Evolutionary conservation across 2,329 filamentous ascomycete genomes (phyloP).

Genomic region (Pestalotiopsis sp.): DNA sequence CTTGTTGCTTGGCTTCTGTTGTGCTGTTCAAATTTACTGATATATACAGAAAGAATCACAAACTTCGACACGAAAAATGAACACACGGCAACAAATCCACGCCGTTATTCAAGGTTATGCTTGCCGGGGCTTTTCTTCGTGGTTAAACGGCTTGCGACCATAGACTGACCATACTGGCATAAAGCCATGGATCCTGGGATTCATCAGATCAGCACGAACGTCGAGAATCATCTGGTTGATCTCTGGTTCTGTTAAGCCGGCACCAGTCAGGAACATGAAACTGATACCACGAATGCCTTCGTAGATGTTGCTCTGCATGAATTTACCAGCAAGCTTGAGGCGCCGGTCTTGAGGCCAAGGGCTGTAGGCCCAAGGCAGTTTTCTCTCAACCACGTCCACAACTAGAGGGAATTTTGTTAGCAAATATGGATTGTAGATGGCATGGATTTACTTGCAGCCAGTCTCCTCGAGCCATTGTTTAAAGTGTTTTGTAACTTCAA

Average conservation of each 20-base stretch:
- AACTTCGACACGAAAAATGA: neutral
- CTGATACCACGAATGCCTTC: constrained; percentile 11
- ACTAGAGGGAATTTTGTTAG: neutral
- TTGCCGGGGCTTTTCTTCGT: neutral
- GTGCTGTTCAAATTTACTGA: neutral
- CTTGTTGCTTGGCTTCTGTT: neutral
- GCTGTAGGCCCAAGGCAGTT: neutral
- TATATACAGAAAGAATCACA: neutral
- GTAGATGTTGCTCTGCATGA: constrained; percentile 11
- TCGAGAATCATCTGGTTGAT: constrained; percentile 6
- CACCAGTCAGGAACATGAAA: constrained; percentile 5
- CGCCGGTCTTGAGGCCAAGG: constrained; percentile 1
- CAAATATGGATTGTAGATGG: neutral
- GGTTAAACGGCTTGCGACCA: constrained; percentile 8
- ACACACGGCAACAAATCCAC: neutral
- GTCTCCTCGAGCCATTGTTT: constrained; percentile 13
- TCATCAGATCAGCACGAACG: neutral
- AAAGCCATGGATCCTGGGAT: neutral
- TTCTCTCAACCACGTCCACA: constrained; percentile 10
- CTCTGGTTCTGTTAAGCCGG: constrained; percentile 1
- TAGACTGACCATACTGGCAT: neutral
- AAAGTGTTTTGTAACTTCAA: constrained; percentile 4
- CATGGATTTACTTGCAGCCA: constrained; percentile 11
- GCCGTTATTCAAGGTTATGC: neutral
- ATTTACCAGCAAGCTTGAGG: constrained; percentile 6